Base-by-base conservation (phyloP, 2,329 filamentous ascomycete species). In the Dactylonectria macrodidyma region DNA sequence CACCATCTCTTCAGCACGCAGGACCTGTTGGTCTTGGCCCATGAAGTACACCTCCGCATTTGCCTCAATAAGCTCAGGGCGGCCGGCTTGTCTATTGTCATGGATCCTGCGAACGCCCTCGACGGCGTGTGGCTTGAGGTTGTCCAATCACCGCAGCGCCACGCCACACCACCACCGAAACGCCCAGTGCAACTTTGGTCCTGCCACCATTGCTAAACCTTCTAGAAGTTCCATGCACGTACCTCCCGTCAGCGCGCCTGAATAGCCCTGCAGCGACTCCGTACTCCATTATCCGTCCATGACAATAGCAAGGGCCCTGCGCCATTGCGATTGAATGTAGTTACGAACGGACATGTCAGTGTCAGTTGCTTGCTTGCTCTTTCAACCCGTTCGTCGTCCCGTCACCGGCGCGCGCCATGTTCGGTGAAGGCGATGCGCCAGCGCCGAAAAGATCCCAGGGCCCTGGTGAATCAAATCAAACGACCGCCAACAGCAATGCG, bases 341-440 rank as follows among this genome's bases (percentile, higher is more conserved):
- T 46, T 56, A 51, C 30, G 56, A 38, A 48, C 50, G 56, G 50
- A 56, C 47, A n/a, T n/a, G 19, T 34, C 46, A 60, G 51, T 61
- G 26, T 34, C 46, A 60, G 51, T 61, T 19, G 34, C 51, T 56
- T 30, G 52, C n/a, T 34, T 47, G 34, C 34, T 54, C 71, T 69
- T 70, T 69, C 59, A 70, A 65, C 54, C 66, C 65, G 26, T 30
- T 30, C 26, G 60, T 70, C 68, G 60, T 73, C 66, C 66, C 66
- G 68, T 64, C 60, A 66, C 66, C 68, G 26, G 26, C 69, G 54
- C 62, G 59, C 54, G 51, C 70, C 71, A 73, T 67, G 56, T 63
- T 76, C 74, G 74, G 74, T 34, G 67, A 73, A 68, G 64, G 74
- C 74, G 74, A 76, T 65, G 71, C 68, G 61, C 69, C 58, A 51